Evolutionary conservation across 805 yeast genomes (phyloP).

Genomic region (Barnettozyma sp.): DNA sequence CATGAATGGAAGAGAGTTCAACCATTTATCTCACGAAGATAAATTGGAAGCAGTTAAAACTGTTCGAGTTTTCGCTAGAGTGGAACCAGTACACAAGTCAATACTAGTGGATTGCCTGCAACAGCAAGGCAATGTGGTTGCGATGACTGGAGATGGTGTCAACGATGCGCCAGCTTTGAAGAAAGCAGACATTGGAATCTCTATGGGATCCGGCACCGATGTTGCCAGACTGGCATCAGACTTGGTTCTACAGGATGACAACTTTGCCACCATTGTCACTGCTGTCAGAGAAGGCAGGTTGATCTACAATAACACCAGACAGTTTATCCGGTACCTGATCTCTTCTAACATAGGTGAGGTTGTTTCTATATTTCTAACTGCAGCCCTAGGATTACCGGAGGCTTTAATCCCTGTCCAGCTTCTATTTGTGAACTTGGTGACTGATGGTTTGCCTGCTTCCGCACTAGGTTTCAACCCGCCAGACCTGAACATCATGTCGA

Average conservation of each 20-base stretch:
- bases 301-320: constrained; percentile 36
- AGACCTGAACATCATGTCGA: constrained; percentile 31
- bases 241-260: constrained; percentile 47
- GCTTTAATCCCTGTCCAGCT: constrained; percentile 52
- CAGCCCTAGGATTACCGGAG: constrained; percentile 45
- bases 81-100: constrained; percentile 50
- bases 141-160: constrained; percentile 63
- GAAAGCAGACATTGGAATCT: constrained; percentile 56
- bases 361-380: constrained; percentile 48
- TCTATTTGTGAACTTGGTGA: constrained; percentile 50
- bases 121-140: constrained; percentile 44
- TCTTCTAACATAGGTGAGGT: constrained; percentile 53
- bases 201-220: constrained; percentile 59
- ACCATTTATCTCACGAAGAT: constrained; percentile 27
- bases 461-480: constrained; percentile 46
- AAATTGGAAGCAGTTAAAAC: constrained; percentile 38
- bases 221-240: constrained; percentile 56
- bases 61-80: constrained; percentile 44
- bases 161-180: constrained; percentile 60
- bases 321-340: constrained; percentile 37
- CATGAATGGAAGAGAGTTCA: constrained; percentile 36
- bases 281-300: constrained; percentile 53
- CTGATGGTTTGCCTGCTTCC: constrained; percentile 55
- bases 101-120: constrained; percentile 43
- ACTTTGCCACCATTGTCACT: constrained; percentile 49